Conservation (phyloP, 1,284 basidiomycete genomes). For the Cutaneotrichosporon cyanovorans region DNA sequence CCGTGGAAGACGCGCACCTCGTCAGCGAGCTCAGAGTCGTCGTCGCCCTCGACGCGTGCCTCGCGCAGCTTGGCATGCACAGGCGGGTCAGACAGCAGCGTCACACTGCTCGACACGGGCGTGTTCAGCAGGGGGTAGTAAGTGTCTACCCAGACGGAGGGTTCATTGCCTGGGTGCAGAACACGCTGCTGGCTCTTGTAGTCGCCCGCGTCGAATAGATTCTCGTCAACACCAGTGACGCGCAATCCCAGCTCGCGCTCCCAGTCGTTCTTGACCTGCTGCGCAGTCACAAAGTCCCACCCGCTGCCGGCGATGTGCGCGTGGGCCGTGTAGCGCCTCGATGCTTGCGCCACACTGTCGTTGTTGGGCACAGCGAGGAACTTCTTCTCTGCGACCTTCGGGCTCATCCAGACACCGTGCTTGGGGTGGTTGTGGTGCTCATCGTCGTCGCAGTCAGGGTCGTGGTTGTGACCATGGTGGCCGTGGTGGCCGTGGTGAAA, state of each 20-base stretch:
- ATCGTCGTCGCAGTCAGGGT: background rate
- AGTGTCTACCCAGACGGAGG: conserved; percentile 46
- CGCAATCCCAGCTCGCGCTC: conserved; percentile 40
- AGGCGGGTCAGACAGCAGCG: conserved; percentile 34
- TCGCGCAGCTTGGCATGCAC: conserved; percentile 48
- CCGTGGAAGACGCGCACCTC: conserved; percentile 47
- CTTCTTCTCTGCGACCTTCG: conserved; percentile 38
- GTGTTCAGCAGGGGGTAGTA: conserved; percentile 80
- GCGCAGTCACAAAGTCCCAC: conserved; percentile 39
- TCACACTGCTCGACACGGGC: conserved; percentile 52
- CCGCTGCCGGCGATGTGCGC: conserved; percentile 44
- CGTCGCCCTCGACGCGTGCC: conserved; percentile 47
- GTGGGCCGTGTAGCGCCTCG: conserved; percentile 35
- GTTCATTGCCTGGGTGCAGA: background rate
- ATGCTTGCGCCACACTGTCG: conserved; percentile 29
- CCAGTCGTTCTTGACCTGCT: conserved; percentile 44
- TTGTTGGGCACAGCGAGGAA: conserved; percentile 41
- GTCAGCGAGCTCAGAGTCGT: conserved; percentile 44
- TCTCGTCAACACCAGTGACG: conserved; percentile 33
- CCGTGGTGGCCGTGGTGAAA: background rate
- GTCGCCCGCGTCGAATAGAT: conserved; percentile 42
- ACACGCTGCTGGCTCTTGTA: conserved; percentile 32
- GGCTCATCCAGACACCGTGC: conserved; percentile 3
- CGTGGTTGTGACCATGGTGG: background rate
- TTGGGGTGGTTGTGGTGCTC: background rate